Conservation (phyloP, 495 filamentous ascomycete species). For the Trichoderma gamsii region DNA sequence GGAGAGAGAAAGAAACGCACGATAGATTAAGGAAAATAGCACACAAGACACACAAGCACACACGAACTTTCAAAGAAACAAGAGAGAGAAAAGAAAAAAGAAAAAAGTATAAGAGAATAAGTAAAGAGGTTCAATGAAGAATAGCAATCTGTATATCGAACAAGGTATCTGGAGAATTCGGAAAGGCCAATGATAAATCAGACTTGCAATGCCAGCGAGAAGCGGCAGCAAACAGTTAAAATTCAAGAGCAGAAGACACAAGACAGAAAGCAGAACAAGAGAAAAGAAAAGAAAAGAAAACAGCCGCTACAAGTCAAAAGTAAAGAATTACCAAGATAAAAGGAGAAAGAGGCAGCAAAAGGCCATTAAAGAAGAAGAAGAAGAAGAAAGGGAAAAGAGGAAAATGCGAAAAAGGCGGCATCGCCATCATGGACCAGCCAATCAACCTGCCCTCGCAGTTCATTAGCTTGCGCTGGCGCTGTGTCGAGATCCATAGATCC, state of each 20-base stretch:
- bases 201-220: constrained; percentile 19
- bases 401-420: constrained; percentile 26
- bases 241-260: constrained; percentile 14
- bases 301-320: not conserved
- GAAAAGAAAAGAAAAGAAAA: constrained; percentile 6
- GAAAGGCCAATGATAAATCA: constrained; percentile 9
- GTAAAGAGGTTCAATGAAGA: constrained; percentile 17
- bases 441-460: constrained; percentile 40
- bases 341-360: constrained; percentile 35
- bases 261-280: too few relatives aligned
- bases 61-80: not conserved
- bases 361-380: constrained; percentile 39
- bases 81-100: not conserved
- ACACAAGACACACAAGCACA: not conserved
- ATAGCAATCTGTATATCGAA: constrained; percentile 20
- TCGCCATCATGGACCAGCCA: constrained; percentile 49
- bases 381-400: constrained; percentile 27
- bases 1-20: not conserved
- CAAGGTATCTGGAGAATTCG: constrained; percentile 20
- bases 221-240: constrained; percentile 20
- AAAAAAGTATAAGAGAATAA: constrained; percentile 13
- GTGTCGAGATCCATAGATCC: constrained; percentile 31
- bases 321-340: constrained; percentile 16
- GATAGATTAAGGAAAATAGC: not conserved
- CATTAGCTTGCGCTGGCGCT: constrained; percentile 41